Conservation (phyloP, 75 land plant species). For the Pinus albicaulis region DNA sequence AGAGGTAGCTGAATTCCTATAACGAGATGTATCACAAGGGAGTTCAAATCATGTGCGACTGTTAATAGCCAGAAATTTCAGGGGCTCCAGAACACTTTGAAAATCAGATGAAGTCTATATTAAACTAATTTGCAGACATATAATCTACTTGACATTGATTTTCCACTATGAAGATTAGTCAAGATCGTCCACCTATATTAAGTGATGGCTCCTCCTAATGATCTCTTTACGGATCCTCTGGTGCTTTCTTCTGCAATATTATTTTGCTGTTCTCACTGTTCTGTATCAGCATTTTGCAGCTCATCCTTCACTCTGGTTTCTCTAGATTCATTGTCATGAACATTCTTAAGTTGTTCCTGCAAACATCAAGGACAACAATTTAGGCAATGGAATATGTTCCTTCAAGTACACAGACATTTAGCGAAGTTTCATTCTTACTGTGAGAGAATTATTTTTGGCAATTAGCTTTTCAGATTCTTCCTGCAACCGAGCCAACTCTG, state of each 20-base stretch:
- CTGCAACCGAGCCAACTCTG: slow-evolving; percentile 53
- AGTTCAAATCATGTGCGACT: neutral
- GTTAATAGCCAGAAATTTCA: neutral
- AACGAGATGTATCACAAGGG: neutral
- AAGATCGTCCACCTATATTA: neutral
- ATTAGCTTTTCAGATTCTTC: slow-evolving; percentile 67
- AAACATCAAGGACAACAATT: neutral
- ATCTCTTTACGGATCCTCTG: neutral
- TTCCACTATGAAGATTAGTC: neutral
- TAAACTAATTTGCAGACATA: neutral
- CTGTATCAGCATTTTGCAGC: neutral
- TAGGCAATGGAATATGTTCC: neutral
- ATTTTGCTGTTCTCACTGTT: neutral
- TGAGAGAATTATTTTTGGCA: slow-evolving; percentile 58
- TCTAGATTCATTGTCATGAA: neutral
- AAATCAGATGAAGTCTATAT: neutral
- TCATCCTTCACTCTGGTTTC: neutral
- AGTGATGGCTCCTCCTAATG: neutral
- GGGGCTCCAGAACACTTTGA: neutral
- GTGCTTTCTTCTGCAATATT: neutral
- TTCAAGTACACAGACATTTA: neutral
- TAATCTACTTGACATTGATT: neutral
- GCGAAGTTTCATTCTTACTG: slow-evolving; percentile 18
- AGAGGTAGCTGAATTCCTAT: neutral
- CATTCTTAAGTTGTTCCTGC: neutral